phyloP scores from a whole-genome alignment of 192 early-diverging fungal genomes.

The Phlyctochytrium planicorne region DNA sequence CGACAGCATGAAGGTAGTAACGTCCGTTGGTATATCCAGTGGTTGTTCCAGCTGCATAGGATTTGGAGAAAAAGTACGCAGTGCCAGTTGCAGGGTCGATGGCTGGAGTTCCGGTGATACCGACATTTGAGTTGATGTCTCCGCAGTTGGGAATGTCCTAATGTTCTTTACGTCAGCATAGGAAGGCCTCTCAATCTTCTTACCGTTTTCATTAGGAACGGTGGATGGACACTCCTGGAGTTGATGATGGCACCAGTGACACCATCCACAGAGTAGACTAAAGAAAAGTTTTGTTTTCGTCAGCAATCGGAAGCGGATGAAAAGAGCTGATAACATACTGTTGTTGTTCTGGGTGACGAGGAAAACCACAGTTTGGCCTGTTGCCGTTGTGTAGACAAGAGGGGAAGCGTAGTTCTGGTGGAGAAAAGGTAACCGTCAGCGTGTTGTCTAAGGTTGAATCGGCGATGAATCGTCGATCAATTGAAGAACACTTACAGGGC shows the following conservation, averaged over 20 bases:
- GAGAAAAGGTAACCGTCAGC: too few relatives aligned
- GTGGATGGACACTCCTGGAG: slow-evolving; percentile 8
- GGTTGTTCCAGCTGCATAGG: slow-evolving; percentile 6
- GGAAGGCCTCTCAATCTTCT: slow-evolving; percentile 8
- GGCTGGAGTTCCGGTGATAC: slow-evolving; percentile 18
- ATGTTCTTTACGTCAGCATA: slow-evolving; percentile 1
- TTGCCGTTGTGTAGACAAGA: slow-evolving; percentile 11
- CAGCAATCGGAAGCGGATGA: too few relatives aligned
- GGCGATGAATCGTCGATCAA: too few relatives aligned
- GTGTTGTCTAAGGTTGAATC: too few relatives aligned
- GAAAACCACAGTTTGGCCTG: background rate
- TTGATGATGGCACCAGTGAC: background rate
- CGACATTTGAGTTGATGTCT: slow-evolving; percentile 19
- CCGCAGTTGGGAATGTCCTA: slow-evolving; percentile 13
- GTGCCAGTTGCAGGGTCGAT: slow-evolving; percentile 15
- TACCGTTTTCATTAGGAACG: slow-evolving; percentile 5
- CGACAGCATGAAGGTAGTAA: slow-evolving; percentile 18
- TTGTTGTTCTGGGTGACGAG: slow-evolving; percentile 12
- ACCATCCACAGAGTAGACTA: slow-evolving; percentile 19
- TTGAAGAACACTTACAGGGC: too few relatives aligned
- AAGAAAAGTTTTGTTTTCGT: too few relatives aligned
- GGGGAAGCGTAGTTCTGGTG: slow-evolving; percentile 18
- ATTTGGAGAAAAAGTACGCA: slow-evolving; percentile 24
- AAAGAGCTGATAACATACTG: background rate
- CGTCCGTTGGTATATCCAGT: background rate